These are phyloP conservation scores for Trapa bicornis DNA, from an alignment of 345 rosid species.

Conservation along the genomic window DNA sequence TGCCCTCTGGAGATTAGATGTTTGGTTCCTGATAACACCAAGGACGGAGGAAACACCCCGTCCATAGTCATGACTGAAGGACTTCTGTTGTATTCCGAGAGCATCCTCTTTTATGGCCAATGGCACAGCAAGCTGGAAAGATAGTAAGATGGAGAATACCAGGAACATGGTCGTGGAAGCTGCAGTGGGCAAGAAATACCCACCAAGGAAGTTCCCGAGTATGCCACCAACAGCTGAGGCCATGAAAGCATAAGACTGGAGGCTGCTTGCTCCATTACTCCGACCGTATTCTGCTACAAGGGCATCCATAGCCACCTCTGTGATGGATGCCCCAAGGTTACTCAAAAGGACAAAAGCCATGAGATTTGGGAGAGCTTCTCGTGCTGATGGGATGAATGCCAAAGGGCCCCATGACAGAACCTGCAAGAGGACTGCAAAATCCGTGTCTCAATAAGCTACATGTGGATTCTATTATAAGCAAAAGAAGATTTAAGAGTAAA, in stretches of 20 bases:
- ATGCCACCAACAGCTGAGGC: conserved; percentile 79
- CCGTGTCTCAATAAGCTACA: neutral
- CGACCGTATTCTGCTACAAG: conserved; percentile 80
- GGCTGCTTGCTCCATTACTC: conserved; percentile 34
- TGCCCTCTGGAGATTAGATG: conserved; percentile 38
- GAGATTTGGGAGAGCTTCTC: conserved; percentile 51
- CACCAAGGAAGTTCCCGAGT: conserved; percentile 70
- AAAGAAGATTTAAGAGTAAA: neutral
- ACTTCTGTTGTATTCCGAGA: conserved; percentile 34
- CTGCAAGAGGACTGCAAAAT: conserved; percentile 54
- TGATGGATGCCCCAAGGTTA: conserved; percentile 74
- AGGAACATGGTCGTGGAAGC: conserved; percentile 47
- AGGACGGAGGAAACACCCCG: conserved; percentile 26
- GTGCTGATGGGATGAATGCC: conserved; percentile 45
- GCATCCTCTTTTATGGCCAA: conserved; percentile 35
- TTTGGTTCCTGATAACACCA: conserved; percentile 32
- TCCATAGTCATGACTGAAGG: conserved; percentile 13
- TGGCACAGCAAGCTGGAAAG: conserved; percentile 47
- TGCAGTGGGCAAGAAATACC: conserved; percentile 38
- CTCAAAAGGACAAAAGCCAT: conserved; percentile 54
- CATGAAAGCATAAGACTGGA: conserved; percentile 80
- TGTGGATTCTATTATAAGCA: neutral
- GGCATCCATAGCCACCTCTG: conserved; percentile 84
- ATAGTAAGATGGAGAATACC: conserved; percentile 33
- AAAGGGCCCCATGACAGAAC: conserved; percentile 72